phyloP scores from a whole-genome alignment of 208 protist genomes.

The Blastocrithidia nonstop region DNA sequence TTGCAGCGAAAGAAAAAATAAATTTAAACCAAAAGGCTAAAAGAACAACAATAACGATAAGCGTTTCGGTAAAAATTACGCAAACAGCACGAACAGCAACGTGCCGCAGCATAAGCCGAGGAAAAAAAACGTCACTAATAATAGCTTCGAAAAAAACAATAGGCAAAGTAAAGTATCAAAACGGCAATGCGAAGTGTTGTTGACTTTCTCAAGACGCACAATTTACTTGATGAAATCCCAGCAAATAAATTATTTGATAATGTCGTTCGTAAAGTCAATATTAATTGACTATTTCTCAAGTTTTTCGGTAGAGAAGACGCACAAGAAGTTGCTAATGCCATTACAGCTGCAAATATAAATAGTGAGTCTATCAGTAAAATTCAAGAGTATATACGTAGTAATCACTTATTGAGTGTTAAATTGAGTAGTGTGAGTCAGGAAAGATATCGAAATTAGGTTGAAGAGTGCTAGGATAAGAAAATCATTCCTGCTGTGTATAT shows the following conservation, averaged over 20 bases:
- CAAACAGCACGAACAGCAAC: slow-evolving; percentile 44
- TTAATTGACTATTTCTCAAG: slow-evolving; percentile 65
- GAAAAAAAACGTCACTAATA: slow-evolving; percentile 31
- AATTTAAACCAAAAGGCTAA: slow-evolving; percentile 53
- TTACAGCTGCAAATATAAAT: slow-evolving; percentile 13
- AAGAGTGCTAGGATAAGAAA: too few species aligned
- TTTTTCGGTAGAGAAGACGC: slow-evolving; percentile 20
- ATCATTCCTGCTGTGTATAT: too few species aligned
- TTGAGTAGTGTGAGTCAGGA: too few species aligned
- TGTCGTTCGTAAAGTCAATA: slow-evolving; percentile 42
- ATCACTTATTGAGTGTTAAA: too few species aligned
- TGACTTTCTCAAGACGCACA: slow-evolving; percentile 22
- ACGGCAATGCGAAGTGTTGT: slow-evolving; percentile 23
- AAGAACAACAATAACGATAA: slow-evolving; percentile 46
- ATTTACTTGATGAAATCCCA: slow-evolving; percentile 34
- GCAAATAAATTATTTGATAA: slow-evolving; percentile 65
- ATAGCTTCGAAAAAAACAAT: slow-evolving; percentile 10
- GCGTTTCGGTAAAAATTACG: slow-evolving; percentile 43
- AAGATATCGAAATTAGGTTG: too few species aligned
- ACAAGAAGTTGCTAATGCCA: slow-evolving; percentile 11
- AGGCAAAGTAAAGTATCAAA: slow-evolving; percentile 30
- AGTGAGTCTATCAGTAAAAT: too few species aligned
- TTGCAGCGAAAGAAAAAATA: slow-evolving; percentile 66
- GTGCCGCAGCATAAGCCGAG: slow-evolving; percentile 16
- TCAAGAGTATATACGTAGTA: too few species aligned